Evolutionary conservation across 2,329 filamentous ascomycete genomes (phyloP).

Genomic region (Pseudopyricularia javanii): DNA sequence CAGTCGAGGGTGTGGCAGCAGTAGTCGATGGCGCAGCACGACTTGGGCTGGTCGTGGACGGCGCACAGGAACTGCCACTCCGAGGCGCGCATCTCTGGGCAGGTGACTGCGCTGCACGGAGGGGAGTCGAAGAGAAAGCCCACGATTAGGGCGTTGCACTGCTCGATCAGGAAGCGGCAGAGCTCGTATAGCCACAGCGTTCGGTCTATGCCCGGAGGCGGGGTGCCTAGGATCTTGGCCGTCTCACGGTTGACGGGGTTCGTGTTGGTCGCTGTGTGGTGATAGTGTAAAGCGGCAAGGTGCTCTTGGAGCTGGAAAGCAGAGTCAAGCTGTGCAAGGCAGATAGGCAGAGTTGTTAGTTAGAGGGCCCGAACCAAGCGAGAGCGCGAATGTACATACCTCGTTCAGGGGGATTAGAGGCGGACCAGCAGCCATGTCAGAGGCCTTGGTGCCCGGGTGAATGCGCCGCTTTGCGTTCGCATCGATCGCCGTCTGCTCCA

Average conservation of each 20-base stretch:
- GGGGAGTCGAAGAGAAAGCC: conserved; percentile 86
- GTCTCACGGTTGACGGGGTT: conserved; percentile 64
- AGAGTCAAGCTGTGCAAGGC: conserved; percentile 64
- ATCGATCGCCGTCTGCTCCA: conserved; percentile 53
- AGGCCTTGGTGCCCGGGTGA: conserved; percentile 81
- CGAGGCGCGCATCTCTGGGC: conserved; percentile 94
- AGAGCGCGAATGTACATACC: conserved; percentile 31
- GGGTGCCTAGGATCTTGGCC: conserved; percentile 63
- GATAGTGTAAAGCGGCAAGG: conserved; percentile 80
- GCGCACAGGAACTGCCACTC: conserved; percentile 99
- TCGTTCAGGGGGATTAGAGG: conserved; percentile 77
- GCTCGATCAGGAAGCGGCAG: conserved; percentile 86
- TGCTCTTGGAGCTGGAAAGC: conserved; percentile 97
- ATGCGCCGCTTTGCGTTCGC: conserved; percentile 73
- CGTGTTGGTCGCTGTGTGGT: conserved; percentile 57
- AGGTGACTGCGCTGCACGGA: conserved; percentile 78
- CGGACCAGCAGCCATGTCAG: conserved; percentile 85
- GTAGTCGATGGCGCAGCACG: conserved; percentile 97
- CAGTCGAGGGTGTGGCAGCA: conserved; percentile 98
- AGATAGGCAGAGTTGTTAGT: conserved; percentile 4
- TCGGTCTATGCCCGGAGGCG: conserved; percentile 70
- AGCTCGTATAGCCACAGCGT: conserved; percentile 97
- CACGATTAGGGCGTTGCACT: conserved; percentile 85
- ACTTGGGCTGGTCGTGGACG: conserved; percentile 91
- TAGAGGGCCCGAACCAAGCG: background rate